These are phyloP conservation scores for Acacia confusa DNA, from an alignment of 306 rosid genomes.

Conservation along the genomic window DNA sequence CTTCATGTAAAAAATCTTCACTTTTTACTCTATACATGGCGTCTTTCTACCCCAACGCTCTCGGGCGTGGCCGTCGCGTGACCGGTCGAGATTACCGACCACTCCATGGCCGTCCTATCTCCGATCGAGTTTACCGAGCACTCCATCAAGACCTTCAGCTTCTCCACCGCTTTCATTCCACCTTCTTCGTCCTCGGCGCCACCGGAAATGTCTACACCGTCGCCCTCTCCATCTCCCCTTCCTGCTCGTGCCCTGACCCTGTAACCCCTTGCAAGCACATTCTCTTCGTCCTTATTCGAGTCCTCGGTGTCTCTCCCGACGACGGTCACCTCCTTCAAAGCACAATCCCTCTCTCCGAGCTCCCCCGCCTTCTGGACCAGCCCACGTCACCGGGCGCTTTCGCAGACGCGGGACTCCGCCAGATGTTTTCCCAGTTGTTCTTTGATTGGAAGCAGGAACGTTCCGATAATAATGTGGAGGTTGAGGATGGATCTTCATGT, in stretches of 20 bases:
- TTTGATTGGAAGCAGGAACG: neutral
- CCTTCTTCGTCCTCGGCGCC: slow-evolving; percentile 8
- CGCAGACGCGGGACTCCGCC: neutral
- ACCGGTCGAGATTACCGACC: too few species aligned
- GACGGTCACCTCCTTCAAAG: neutral
- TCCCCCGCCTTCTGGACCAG: neutral
- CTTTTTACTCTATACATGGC: neutral
- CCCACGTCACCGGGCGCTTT: neutral
- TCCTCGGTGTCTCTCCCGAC: neutral
- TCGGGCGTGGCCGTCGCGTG: too few species aligned
- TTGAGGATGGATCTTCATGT: neutral
- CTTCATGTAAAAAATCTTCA: too few species aligned
- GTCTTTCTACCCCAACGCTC: neutral
- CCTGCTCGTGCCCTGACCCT: slow-evolving; percentile 1
- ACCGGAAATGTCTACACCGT: slow-evolving; percentile 9
- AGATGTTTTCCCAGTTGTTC: neutral
- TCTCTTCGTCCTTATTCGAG: neutral
- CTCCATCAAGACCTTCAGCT: neutral
- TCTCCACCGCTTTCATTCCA: neutral
- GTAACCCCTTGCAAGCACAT: slow-evolving; percentile 5
- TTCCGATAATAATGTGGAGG: neutral
- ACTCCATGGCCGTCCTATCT: neutral
- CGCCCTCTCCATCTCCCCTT: neutral
- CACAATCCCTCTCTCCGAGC: neutral
- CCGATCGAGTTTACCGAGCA: neutral